Evolutionary conservation across 345 rosid species (phyloP).

Genomic region (Leavenworthia alabamica): DNA sequence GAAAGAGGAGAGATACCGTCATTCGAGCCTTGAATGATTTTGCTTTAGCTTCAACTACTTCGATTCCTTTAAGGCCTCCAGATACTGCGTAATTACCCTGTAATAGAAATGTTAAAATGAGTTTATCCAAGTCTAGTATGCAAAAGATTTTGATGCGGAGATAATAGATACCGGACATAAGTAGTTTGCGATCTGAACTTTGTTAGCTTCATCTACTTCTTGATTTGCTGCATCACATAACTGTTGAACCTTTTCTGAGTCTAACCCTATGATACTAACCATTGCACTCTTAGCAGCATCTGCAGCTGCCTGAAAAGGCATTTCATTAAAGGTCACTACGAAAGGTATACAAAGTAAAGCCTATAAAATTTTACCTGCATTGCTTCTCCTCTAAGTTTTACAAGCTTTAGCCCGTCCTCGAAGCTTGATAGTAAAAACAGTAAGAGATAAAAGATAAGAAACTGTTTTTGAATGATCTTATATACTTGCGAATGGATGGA

Average conservation of each 20-base stretch:
- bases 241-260: conserved; percentile 73
- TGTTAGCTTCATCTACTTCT: conserved; percentile 71
- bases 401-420: conserved; percentile 92
- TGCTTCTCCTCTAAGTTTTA: conserved; percentile 94
- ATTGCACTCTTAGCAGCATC: conserved; percentile 94
- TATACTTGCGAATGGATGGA: background rate
- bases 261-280: conserved; percentile 93
- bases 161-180: conserved; percentile 55
- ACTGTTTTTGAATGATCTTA: background rate
- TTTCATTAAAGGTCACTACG: background rate
- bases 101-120: background rate
- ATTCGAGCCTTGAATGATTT: conserved; percentile 95
- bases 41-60: conserved; percentile 87
- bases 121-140: background rate
- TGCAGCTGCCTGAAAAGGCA: conserved; percentile 66
- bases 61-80: conserved; percentile 88
- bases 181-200: conserved; percentile 92
- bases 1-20: conserved; percentile 46
- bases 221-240: conserved; percentile 91
- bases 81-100: conserved; percentile 98
- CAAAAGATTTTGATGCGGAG: conserved; percentile 15
- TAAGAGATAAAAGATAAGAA: conserved; percentile 17
- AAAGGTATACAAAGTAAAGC: background rate
- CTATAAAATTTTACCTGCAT: conserved; percentile 62
- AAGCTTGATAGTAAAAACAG: conserved; percentile 46